Base-by-base conservation (phyloP, 225 moss, liverwort and hornwort species). In the Rhytidiadelphus loreus region DNA sequence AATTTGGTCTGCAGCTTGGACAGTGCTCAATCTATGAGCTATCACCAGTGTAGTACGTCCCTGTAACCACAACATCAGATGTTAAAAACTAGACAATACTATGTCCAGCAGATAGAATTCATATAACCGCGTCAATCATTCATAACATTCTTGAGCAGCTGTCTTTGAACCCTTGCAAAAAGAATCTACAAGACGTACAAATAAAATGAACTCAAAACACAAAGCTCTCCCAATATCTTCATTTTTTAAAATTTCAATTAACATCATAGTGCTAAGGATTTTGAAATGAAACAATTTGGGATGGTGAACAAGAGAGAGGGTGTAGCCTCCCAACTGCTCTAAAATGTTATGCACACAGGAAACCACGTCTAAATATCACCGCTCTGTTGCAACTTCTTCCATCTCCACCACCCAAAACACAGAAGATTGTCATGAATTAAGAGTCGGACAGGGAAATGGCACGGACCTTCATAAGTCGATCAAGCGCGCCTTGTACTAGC, bases 11-110 rank as follows among this genome's bases (percentile, higher is more conserved):
- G 99, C 99, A 77, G 93, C 93, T 92, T 99, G 99, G 50, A 99
- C 95, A 46, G 99, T 99, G 92, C 99, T 99, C 89, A 99, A 88
- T 65, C 99, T 92, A 85, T 99, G 99, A 39, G 99, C 99, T 87
- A 99, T 99, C 58, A 99, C 99, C 92, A 99, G 87, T 52, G 99
- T 97, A 4, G 99, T 99, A 17, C 99, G 93, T 39, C 99, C 99
- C 97, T 99, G 93, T 61, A 92, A 91, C 77, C 88, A 85, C 32
- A 79, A 81, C 61, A 69, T 41, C 83, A 81, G 11, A 77, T 18
- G 39, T 79, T 55, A 44, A 70, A 57, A 16, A 78, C 24, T 37
- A 62, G 24, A 44, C 13, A 56, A 11, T 32, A 80, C 25, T 62
- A 18, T 9, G 44, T 29, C 70, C 52, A 77, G n/a, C 50, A 60